Base-by-base conservation (phyloP, 1,284 basidiomycete genomes). In the Ganoderma lucidum region DNA sequence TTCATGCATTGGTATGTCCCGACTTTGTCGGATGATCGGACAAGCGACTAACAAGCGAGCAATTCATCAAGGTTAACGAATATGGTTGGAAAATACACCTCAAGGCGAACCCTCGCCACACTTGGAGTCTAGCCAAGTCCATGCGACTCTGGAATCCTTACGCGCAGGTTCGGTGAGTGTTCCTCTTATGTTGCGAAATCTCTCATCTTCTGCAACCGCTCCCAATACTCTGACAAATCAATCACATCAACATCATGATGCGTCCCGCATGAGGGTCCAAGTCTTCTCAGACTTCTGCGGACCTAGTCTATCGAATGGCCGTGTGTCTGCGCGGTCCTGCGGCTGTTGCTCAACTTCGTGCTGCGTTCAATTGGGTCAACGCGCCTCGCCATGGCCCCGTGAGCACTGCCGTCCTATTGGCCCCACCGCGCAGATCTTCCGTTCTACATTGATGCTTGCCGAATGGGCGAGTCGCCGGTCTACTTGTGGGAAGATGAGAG, bases 41-140 rank as follows among this genome's bases (percentile, higher is more conserved):
- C 23, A 10, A 30, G 39, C 14, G 6, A 28, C 42, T 67, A 39
- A 67, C 48, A 66, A 12, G 42, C 51, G 9, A 23, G 14, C 32
- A n/a, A 17, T 5, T 37, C 28, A 30, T 3, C 72, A 53, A 93
- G 92, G 85, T 93, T 12, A 78, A 83, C 62, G 81, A 86, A 51
- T 88, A 84, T 75, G 92, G 90, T 9, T 93, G 91, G 90, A 75
- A 82, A 28, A 79, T 76, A 60, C 87, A 88, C 75, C 78, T 88
- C 51, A 84, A 82, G 48, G 75, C 74, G 28, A 82, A 90, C 72
- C 83, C 84, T 32, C 84, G 89, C 53, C 84, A 83, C 2, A 89
- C 89, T 4, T 80, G 80, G 72, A 89, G 89, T 71, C 80, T 92
- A 17, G 78, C 81, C 1, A 82, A 81, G 53, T 80, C 86, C 3